phyloP scores from a whole-genome alignment of 2,329 filamentous ascomycete species.

The Incumbomyces delicatus region DNA sequence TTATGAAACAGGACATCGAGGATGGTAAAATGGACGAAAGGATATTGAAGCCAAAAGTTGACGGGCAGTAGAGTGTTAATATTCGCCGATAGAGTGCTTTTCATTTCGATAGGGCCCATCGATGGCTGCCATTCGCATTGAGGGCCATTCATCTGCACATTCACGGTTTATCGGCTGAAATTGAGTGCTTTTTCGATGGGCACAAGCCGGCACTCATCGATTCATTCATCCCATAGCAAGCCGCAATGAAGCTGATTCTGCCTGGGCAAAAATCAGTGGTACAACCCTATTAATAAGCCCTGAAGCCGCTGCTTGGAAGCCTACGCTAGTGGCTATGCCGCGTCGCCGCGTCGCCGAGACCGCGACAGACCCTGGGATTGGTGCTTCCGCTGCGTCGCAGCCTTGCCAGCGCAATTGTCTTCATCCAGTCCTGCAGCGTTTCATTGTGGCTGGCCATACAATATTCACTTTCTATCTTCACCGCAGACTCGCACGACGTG shows the following conservation, averaged over 20 bases:
- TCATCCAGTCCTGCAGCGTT: not conserved
- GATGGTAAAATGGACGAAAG: slow-evolving; percentile 6
- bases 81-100: no score
- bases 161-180: no score
- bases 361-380: no score
- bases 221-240: no score
- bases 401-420: not conserved
- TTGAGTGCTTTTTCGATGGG: no score
- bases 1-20: slow-evolving; percentile 11
- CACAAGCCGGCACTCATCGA: no score
- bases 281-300: no score
- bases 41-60: slow-evolving; percentile 6
- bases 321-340: no score
- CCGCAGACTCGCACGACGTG: not conserved
- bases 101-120: not conserved
- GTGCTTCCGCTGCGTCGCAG: not conserved
- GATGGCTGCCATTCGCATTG: not conserved
- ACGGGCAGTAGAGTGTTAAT: slow-evolving; percentile 6
- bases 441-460: not conserved
- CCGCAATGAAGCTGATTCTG: no score
- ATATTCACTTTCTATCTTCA: not conserved
- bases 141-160: not conserved
- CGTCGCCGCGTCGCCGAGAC: no score
- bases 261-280: no score
- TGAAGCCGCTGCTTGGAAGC: no score